Conservation (phyloP, 164 flowering plant species). For the Magnolia officinalis region DNA sequence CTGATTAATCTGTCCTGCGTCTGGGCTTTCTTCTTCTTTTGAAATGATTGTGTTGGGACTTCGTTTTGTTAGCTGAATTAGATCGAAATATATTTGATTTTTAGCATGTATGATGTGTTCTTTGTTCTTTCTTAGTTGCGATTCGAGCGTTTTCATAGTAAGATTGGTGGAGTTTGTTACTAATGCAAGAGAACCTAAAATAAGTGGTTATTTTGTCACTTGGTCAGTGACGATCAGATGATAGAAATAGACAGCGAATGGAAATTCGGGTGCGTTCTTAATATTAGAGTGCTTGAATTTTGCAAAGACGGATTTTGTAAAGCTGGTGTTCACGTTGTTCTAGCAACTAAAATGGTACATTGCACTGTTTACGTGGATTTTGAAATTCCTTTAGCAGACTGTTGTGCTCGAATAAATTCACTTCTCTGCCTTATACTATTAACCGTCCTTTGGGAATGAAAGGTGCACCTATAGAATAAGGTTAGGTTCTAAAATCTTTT, state of each 20-base stretch:
- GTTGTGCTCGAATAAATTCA: too few species aligned
- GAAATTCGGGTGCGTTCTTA: background rate
- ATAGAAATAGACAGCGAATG: background rate
- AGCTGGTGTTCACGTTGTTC: background rate
- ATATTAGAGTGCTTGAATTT: background rate
- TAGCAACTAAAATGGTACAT: background rate
- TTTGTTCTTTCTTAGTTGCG: too few species aligned
- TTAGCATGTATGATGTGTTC: too few species aligned
- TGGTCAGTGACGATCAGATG: background rate
- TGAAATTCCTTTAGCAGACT: background rate
- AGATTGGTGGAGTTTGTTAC: background rate
- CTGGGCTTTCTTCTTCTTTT: background rate
- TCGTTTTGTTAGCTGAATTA: background rate
- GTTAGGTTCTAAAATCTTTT: too few species aligned
- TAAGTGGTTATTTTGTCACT: background rate
- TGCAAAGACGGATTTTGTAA: too few species aligned
- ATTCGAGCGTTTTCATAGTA: too few species aligned
- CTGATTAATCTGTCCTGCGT: background rate
- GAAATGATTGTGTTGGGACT: background rate
- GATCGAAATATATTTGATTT: background rate
- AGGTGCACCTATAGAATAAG: too few species aligned
- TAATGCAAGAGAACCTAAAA: background rate
- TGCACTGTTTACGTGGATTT: background rate
- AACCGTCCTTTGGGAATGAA: too few species aligned
- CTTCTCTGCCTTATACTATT: too few species aligned